A percentile compares a stretch with the other conserved stretches of the same genome.
Conservation (phyloP, 805 yeast genomes). For the Saturnispora dispora region DNA sequence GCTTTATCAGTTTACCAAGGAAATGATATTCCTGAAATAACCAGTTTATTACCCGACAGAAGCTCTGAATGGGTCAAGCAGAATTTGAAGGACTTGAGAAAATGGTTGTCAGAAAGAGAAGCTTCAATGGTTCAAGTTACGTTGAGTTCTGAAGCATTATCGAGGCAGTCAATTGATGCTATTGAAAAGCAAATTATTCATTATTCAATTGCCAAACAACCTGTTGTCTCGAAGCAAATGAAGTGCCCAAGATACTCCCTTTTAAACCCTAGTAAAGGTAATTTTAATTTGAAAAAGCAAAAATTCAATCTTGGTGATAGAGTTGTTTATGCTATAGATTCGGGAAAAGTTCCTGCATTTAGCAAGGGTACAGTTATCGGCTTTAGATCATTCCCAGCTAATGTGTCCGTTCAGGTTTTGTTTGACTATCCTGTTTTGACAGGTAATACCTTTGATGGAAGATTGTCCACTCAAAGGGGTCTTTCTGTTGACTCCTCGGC, state of each 20-base stretch:
- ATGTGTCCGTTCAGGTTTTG: slow-evolving; percentile 61
- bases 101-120: slow-evolving; percentile 42
- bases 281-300: slow-evolving; percentile 64
- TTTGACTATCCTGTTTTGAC: slow-evolving; percentile 79
- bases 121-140: slow-evolving; percentile 51
- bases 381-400: slow-evolving; percentile 45
- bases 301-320: slow-evolving; percentile 82
- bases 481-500: slow-evolving; percentile 72
- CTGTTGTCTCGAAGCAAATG: slow-evolving; percentile 45
- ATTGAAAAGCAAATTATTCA: slow-evolving; percentile 55
- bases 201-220: slow-evolving; percentile 36
- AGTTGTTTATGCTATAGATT: slow-evolving; percentile 71
- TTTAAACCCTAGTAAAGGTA: slow-evolving; percentile 64
- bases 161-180: slow-evolving; percentile 51
- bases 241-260: slow-evolving; percentile 79
- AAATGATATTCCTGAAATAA: slow-evolving; percentile 30
- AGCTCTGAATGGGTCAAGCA: slow-evolving; percentile 37
- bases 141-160: slow-evolving; percentile 69
- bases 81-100: slow-evolving; percentile 26
- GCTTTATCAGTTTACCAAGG: slow-evolving; percentile 20
- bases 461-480: slow-evolving; percentile 73
- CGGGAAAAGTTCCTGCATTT: slow-evolving; percentile 84
- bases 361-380: slow-evolving; percentile 87
- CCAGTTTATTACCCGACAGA: slow-evolving; percentile 29
- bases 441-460: slow-evolving; percentile 75